Base-by-base conservation (phyloP, 305 asterid species). In the Plantago rigida region DNA sequence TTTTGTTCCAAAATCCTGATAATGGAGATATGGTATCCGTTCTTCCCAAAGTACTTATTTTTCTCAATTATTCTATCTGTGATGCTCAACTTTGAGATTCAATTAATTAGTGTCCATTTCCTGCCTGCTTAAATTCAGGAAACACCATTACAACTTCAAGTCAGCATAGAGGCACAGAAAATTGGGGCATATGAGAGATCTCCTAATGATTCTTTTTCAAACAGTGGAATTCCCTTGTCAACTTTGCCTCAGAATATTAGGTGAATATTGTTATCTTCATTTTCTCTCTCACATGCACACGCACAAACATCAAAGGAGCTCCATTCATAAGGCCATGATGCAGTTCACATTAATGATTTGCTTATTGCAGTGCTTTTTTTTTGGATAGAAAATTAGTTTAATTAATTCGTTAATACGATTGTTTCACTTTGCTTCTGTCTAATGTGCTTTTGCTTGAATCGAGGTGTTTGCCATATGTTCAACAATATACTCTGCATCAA, bases 121-220 rank as follows among this genome's bases (percentile, higher is more conserved):
- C 60, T 57, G 29, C 56, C 65, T 77, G 62, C 75, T 74, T 68
- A 59, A 9, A 47, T 13, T 45, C 70, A 89, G 97, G 83, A 66
- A 67, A 64, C 69, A 60, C 62, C 78, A 46, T 86, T 81, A 66
- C 93, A 84, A 75, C 69, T 94, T 71, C 94, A 81, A 84, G 97
- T 94, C 54, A 76, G 77, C 62, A 75, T 89, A 49, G 74, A 81
- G 53, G 94, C 94, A 61, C 91, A 81, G 69, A 96, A 87, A 71
- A 72, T 79, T 70, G 95, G 94, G 60, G 80, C 93, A 41, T 81
- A 77, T 76, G 95, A 83, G 57, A 84, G 81, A 85, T 77, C 97
- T 57, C 71, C 78, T 42, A 89, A 89, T 74, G 94, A 94, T 82
- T 81, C 79, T 19, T 87, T 85, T 74, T 75, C 90, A 58, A 85